phyloP scores from a whole-genome alignment of 768 basidiomycete species.

The Serpula lacrymans region DNA sequence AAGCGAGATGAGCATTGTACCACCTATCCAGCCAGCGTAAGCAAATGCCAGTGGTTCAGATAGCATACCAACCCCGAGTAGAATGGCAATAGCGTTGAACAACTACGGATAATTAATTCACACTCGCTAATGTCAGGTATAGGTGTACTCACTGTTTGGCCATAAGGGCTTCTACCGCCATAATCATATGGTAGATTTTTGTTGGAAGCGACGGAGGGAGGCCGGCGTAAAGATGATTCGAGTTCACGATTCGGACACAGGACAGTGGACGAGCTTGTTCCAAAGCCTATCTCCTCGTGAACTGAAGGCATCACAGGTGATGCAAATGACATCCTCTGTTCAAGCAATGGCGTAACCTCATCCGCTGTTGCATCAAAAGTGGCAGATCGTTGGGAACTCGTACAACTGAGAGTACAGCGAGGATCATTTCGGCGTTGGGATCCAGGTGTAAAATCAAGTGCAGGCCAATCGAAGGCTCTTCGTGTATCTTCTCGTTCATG shows the following conservation, averaged over 20 bases:
- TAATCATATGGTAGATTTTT: constrained; percentile 29
- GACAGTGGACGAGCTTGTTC: background rate
- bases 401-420: too few relatives aligned
- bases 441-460: too few relatives aligned
- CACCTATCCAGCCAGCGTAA: constrained; percentile 85
- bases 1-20: constrained; percentile 76
- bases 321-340: constrained; percentile 36
- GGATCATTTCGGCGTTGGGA: too few relatives aligned
- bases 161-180: constrained; percentile 65
- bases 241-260: background rate
- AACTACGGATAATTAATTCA: constrained; percentile 42
- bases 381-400: too few relatives aligned
- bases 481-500: background rate
- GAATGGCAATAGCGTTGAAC: constrained; percentile 85
- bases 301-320: constrained; percentile 4
- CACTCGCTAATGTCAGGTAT: background rate
- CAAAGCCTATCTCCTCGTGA: constrained; percentile 1
- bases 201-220: background rate
- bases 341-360: constrained; percentile 39
- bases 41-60: constrained; percentile 90
- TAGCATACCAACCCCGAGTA: constrained; percentile 86
- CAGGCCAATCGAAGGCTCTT: too few relatives aligned
- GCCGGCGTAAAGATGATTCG: constrained; percentile 4
- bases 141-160: constrained; percentile 55
- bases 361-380: constrained; percentile 1